These are phyloP conservation scores for Plasmodium gonderi DNA, from an alignment of 169 alveolate genomes.

Conservation along the genomic window DNA sequence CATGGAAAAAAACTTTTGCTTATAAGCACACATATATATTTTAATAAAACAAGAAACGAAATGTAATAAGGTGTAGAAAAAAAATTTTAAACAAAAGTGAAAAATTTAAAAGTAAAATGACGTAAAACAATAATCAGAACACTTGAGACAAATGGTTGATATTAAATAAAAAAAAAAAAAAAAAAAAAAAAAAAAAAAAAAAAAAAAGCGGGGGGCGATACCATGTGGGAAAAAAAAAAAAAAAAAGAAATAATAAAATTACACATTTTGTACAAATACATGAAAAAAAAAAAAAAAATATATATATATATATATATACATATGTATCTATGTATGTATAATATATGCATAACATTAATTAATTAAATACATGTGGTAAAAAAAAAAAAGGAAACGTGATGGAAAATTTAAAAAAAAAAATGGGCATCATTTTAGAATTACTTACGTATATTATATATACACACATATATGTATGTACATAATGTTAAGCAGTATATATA, in stretches of 20 bases:
- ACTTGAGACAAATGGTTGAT: conserved; percentile 28
- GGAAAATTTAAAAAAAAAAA: conserved; percentile 1
- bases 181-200: not conserved
- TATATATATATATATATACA: conserved; percentile 19
- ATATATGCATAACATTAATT: conserved; percentile 20
- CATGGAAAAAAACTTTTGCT: conserved; percentile 22
- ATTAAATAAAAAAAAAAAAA: not conserved
- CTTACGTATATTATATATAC: too few species aligned
- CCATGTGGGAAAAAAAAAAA: not conserved
- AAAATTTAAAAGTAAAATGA: conserved; percentile 30
- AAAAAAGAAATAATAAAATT: conserved; percentile 8
- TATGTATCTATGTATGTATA: conserved; percentile 1
- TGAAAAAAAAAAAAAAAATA: not conserved
- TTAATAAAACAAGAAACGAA: conserved; percentile 29
- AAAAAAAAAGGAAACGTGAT: not conserved
- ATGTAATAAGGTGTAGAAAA: not conserved
- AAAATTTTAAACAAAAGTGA: conserved; percentile 33
- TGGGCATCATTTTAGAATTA: too few species aligned
- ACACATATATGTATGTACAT: too few species aligned
- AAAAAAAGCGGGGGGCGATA: not conserved
- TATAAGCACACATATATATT: conserved; percentile 32
- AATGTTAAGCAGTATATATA: too few species aligned
- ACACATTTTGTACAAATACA: conserved; percentile 4
- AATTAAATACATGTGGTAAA: not conserved
- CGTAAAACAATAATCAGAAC: conserved; percentile 43